Percentiles rank a stretch among this genome's conserved stretches.
phyloP scores from a whole-genome alignment of 2,329 filamentous ascomycete genomes.

The Sporothrix luriei region DNA sequence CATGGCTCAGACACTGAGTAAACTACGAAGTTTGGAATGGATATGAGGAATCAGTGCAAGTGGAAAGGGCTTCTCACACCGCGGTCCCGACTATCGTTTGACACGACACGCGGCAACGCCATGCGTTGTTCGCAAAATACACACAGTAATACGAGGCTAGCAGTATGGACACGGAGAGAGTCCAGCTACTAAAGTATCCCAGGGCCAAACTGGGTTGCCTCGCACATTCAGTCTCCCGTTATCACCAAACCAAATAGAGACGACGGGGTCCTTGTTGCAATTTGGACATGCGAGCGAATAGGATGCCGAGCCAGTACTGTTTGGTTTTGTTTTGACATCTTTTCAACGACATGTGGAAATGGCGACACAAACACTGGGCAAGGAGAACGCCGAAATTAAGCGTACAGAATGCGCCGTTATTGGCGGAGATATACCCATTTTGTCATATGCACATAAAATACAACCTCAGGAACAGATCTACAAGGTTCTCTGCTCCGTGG shows the following conservation, averaged over 20 bases:
- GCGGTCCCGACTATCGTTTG: background rate
- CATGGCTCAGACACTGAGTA: too few relatives aligned
- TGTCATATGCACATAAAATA: background rate
- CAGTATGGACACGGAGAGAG: background rate
- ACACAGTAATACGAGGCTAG: background rate
- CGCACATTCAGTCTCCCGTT: background rate
- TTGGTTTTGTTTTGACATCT: background rate
- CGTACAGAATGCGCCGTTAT: background rate
- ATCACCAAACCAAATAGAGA: background rate
- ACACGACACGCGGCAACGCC: slow-evolving; percentile 1
- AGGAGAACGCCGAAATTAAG: background rate
- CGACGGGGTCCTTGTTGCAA: background rate
- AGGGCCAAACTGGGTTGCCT: background rate
- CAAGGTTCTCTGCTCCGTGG: too few relatives aligned
- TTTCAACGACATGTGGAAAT: background rate
- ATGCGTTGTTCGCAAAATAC: background rate
- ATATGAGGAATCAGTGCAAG: background rate
- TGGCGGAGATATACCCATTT: slow-evolving; percentile 23
- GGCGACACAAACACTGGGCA: background rate
- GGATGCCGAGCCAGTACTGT: background rate
- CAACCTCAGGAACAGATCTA: background rate
- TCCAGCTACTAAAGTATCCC: background rate
- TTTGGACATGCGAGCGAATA: slow-evolving; percentile 9
- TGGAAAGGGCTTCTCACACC: background rate
- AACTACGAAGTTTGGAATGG: background rate